A percentile compares a stretch with the other conserved stretches of the same genome.
Conservation (phyloP, 2,329 filamentous ascomycete species). For the Calonectria fujianensis region DNA sequence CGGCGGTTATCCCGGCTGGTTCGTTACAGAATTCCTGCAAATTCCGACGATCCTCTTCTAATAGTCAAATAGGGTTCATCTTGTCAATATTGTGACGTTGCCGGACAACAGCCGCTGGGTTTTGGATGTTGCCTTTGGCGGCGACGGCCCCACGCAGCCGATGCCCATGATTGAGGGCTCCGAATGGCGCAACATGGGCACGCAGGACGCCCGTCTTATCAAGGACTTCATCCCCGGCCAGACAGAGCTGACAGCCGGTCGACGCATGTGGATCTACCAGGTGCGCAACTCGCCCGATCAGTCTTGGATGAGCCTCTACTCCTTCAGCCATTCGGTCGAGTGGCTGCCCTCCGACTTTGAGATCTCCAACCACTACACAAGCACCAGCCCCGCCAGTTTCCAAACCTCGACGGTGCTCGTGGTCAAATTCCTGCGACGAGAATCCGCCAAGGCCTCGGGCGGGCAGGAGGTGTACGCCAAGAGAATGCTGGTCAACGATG, state of each 20-base stretch:
- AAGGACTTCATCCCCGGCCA: conserved; percentile 69
- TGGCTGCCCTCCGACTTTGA: conserved; percentile 77
- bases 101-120: conserved; percentile 68
- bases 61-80: conserved; percentile 66
- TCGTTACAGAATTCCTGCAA: conserved; percentile 45
- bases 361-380: conserved; percentile 75
- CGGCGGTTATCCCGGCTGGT: conserved; percentile 70
- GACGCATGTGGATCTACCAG: conserved; percentile 78
- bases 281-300: conserved; percentile 69
- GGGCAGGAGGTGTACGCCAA: conserved; percentile 70
- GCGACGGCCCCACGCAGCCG: conserved; percentile 75
- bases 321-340: conserved; percentile 77
- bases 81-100: conserved; percentile 77
- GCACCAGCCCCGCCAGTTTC: conserved; percentile 67
- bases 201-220: conserved; percentile 73
- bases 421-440: conserved; percentile 71
- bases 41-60: conserved; percentile 38
- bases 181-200: conserved; percentile 69
- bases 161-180: conserved; percentile 69
- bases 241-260: conserved; percentile 60
- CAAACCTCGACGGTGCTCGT: conserved; percentile 74
- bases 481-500: conserved; percentile 69
- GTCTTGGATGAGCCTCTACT: conserved; percentile 76
- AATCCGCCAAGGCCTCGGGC: conserved; percentile 62
- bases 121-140: conserved; percentile 79